Percentiles rank a stretch among this genome's conserved stretches.
phyloP scores from a whole-genome alignment of 768 basidiomycete species.

The Tylopilus vinaceipallidus region DNA sequence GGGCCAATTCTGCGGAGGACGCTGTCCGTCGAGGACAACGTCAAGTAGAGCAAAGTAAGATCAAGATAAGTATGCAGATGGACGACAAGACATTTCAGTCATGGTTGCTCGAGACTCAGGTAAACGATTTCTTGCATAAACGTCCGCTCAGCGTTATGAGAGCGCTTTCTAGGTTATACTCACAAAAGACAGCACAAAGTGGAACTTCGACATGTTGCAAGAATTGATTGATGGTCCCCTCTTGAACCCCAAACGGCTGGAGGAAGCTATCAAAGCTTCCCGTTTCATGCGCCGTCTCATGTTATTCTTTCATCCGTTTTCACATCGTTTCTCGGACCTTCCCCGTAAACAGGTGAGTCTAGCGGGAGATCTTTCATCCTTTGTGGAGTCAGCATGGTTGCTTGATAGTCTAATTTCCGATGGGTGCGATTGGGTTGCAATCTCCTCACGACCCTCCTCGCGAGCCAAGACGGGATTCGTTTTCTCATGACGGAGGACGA shows the following conservation, averaged over 20 bases:
- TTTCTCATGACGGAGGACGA: constrained; percentile 83
- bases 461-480: constrained; percentile 77
- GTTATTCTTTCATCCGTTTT: constrained; percentile 91
- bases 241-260: constrained; percentile 85
- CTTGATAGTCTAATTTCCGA: constrained; percentile 62
- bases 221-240: constrained; percentile 92
- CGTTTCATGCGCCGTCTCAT: constrained; percentile 90
- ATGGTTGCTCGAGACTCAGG: constrained; percentile 83
- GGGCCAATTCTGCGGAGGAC: constrained; percentile 84
- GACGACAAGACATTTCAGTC: constrained; percentile 92
- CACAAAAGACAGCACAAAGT: constrained; percentile 85
- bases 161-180: constrained; percentile 64
- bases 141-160: background rate
- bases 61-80: constrained; percentile 91
- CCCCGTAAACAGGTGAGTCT: constrained; percentile 56
- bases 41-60: constrained; percentile 85
- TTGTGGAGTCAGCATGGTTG: background rate
- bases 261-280: constrained; percentile 90
- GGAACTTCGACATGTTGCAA: constrained; percentile 88
- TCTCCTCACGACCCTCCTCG: constrained; percentile 77
- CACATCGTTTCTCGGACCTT: constrained; percentile 83
- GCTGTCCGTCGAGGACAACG: constrained; percentile 83
- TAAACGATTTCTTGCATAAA: constrained; percentile 28
- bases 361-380: background rate
- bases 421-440: constrained; percentile 88